Evolutionary conservation across 495 filamentous ascomycete genomes (phyloP), one percentile per base, ranked within the genome.

Genomic region (Lepraria neglecta): DNA sequence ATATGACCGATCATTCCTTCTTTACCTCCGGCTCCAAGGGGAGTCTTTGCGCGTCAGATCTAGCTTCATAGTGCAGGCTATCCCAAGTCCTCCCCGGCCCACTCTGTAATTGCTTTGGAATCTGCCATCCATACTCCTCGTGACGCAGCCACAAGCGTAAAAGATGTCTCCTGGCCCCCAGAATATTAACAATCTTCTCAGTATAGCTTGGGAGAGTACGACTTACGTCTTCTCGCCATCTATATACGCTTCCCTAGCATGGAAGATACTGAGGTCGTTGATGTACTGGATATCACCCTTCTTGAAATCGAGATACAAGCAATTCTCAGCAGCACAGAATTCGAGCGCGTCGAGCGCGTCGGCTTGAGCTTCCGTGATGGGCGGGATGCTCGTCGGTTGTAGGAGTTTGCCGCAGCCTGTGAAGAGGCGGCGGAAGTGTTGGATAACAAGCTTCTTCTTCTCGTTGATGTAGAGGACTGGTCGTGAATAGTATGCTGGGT

Each of bases 261-360:
- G 46, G 19, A 24, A 24, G 19, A 48, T 48, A 6, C 19, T 27
- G 11, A 48, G 46, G n/a, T 48, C 21, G 19, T 48, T 48, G 17
- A 48, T 27, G 19, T 10, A 48, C 7, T 27, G 12, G 19, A 48
- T 27, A 48, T 48, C 46, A 11, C 46, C 46, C 14, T 27, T 28
- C 10, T 27, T 19, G 19, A 48, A 24, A n/a, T 48, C 46, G 4
- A 48, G 19, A 10, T 27, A 24, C 19, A 48, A 27, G 46, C 46
- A 24, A 6, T 27, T 10, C 44, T 83, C 79, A 58, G 72, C 71
- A 9, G 85, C 84, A 46, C 81, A 77, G 54, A 78, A 76, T 69
- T 87, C 82, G 43, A 88, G 75, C 45, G 82, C 77, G 64, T 88
- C 82, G 38, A 88, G 73, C 7, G 84, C 85, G 70, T 86, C 83